Evolutionary conservation across 371 early-diverging fungal species (phyloP).

Genomic region (Mortierella polycephala): DNA sequence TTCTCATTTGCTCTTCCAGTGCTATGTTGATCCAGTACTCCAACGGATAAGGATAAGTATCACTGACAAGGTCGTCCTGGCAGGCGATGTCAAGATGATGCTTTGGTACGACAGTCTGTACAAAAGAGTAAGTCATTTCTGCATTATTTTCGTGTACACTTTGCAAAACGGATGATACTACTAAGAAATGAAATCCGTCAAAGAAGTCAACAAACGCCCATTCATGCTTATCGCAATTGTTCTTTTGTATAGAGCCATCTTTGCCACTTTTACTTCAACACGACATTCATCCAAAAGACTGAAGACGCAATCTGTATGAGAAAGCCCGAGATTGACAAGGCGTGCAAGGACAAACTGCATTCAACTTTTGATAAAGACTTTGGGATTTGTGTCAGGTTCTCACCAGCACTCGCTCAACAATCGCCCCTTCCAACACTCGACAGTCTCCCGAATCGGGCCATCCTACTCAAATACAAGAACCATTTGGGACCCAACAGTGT

Average conservation of each 20-base stretch:
- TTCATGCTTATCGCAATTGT: neutral
- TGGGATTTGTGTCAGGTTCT: constrained; percentile 23
- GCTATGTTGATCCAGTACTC: constrained; percentile 23
- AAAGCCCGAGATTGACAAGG: constrained; percentile 57
- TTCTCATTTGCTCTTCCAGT: constrained; percentile 21
- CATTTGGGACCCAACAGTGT: constrained; percentile 44
- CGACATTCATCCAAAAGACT: constrained; percentile 56
- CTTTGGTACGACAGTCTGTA: constrained; percentile 55
- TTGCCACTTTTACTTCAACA: constrained; percentile 66
- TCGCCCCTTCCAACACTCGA: constrained; percentile 36
- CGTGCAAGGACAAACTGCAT: constrained; percentile 57
- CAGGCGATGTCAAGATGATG: constrained; percentile 62
- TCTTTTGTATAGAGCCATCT: constrained; percentile 34
- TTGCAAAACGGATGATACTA: neutral
- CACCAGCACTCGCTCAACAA: constrained; percentile 33
- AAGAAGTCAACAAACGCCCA: neutral
- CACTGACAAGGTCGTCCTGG: constrained; percentile 41
- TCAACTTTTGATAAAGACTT: constrained; percentile 51
- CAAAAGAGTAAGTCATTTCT: constrained; percentile 32
- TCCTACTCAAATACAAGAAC: constrained; percentile 39
- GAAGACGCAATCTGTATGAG: constrained; percentile 20
- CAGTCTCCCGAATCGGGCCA: constrained; percentile 36
- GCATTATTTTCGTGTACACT: too few species aligned
- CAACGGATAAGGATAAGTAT: constrained; percentile 51
- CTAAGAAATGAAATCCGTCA: neutral